Conservation (phyloP, 2,329 filamentous ascomycete genomes). For the Monosporascus sp. region DNA sequence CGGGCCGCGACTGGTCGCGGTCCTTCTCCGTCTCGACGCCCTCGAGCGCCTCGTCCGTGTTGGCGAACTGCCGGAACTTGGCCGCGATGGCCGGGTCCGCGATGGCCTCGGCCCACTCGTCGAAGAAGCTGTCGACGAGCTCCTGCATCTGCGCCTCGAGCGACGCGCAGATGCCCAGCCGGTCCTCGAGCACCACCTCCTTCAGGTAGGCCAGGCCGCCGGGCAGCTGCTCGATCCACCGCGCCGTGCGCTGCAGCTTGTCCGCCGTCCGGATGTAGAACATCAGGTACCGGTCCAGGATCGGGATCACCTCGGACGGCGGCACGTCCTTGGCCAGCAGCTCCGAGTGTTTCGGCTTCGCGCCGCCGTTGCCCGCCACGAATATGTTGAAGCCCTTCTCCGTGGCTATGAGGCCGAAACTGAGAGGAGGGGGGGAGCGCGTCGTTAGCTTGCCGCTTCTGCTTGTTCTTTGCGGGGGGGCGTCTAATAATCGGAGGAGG, state of each 20-base stretch:
- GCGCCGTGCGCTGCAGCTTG: conserved; percentile 80
- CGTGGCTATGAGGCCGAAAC: conserved; percentile 84
- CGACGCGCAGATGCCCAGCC: conserved; percentile 76
- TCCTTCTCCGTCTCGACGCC: conserved; percentile 68
- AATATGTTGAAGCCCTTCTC: conserved; percentile 94
- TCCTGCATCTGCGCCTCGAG: conserved; percentile 86
- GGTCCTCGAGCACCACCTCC: conserved; percentile 79
- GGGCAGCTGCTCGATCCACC: conserved; percentile 80
- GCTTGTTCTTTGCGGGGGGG: conserved; percentile 63
- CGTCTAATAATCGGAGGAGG: not conserved
- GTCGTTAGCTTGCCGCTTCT: not conserved
- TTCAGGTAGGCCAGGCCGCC: conserved; percentile 80
- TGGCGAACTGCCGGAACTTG: conserved; percentile 78
- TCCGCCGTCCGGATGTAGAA: conserved; percentile 94
- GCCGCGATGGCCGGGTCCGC: conserved; percentile 60
- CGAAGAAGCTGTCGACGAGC: conserved; percentile 78
- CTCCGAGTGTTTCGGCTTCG: conserved; percentile 76
- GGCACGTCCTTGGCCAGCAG: conserved; percentile 82
- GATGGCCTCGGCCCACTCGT: conserved; percentile 86
- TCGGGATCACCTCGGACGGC: conserved; percentile 73
- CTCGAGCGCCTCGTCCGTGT: conserved; percentile 67
- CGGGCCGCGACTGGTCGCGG: conserved; percentile 67
- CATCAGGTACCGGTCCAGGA: conserved; percentile 83
- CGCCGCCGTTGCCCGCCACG: conserved; percentile 83
- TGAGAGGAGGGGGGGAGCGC: conserved; percentile 23